These are phyloP conservation scores for Haematococcus sp. DNA, from an alignment of 139 green algal species.

Conservation along the genomic window DNA sequence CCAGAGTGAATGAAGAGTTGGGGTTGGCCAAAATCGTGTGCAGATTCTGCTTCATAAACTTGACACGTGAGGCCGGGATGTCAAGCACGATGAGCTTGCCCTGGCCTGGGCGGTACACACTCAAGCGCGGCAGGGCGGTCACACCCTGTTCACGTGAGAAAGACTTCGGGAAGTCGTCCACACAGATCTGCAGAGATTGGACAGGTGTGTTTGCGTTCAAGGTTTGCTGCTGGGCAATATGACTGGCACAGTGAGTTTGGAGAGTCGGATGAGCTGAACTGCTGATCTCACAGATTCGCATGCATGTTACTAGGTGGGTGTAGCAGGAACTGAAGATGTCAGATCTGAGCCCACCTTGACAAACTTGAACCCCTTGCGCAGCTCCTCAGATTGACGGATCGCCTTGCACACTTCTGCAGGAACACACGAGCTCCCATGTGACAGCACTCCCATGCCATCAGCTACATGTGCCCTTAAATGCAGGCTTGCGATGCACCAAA, in stretches of 20 bases:
- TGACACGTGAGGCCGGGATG: slow-evolving; percentile 38
- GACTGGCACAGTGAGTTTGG: neutral
- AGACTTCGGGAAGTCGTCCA: slow-evolving; percentile 43
- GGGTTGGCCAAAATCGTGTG: slow-evolving; percentile 35
- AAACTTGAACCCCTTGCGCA: slow-evolving; percentile 44
- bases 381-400: slow-evolving; percentile 18
- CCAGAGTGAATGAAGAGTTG: slow-evolving; percentile 19
- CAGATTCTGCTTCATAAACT: slow-evolving; percentile 18
- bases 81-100: slow-evolving; percentile 35
- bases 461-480: too few relatives aligned
- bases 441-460: too few relatives aligned
- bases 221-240: neutral
- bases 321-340: too few relatives aligned
- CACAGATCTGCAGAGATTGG: slow-evolving; percentile 31
- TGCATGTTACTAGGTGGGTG: too few relatives aligned
- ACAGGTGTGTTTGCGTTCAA: neutral
- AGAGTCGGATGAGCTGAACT: too few relatives aligned
- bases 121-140: slow-evolving; percentile 34
- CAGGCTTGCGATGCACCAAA: too few relatives aligned
- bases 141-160: slow-evolving; percentile 36
- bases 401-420: slow-evolving; percentile 34
- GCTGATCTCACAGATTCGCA: too few relatives aligned
- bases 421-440: too few relatives aligned
- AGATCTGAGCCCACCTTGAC: slow-evolving; percentile 44
- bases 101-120: slow-evolving; percentile 29